A percentile compares a stretch with the other conserved stretches of the same genome.
Conservation (phyloP, 495 filamentous ascomycete species). For the Hypomontagnella monticulosa region DNA sequence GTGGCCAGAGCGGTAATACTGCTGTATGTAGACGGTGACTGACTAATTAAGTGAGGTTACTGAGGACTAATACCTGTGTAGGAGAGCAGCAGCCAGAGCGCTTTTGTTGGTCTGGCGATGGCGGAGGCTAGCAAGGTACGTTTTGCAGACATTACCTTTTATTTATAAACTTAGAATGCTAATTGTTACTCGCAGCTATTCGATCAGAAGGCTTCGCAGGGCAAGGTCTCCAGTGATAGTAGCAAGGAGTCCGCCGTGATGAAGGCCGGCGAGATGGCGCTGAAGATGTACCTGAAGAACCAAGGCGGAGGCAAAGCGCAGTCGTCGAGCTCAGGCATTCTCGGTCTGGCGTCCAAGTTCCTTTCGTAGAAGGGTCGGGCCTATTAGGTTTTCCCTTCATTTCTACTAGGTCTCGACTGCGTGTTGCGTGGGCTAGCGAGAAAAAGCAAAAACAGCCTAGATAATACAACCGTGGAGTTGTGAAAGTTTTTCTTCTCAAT, state of each 20-base stretch:
- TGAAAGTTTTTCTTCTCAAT: too few species aligned
- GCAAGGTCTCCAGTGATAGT: conserved; percentile 54
- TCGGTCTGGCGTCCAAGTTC: conserved; percentile 56
- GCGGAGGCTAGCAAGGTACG: conserved; percentile 59
- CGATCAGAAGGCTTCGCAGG: conserved; percentile 57
- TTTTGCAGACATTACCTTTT: conserved; percentile 1
- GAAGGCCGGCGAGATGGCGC: conserved; percentile 63
- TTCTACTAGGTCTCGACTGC: neutral
- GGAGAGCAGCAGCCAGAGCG: conserved; percentile 50
- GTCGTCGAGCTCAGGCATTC: conserved; percentile 43
- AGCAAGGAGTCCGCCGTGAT: conserved; percentile 63
- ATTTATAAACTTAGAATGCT: neutral
- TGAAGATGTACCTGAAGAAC: conserved; percentile 66
- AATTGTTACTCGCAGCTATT: conserved; percentile 50
- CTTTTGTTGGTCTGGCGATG: conserved; percentile 65
- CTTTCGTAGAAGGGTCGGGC: conserved; percentile 17
- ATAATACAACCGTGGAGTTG: neutral
- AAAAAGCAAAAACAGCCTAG: neutral
- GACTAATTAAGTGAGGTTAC: neutral
- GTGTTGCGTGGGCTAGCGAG: neutral
- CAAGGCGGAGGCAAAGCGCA: conserved; percentile 42
- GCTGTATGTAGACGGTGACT: conserved; percentile 26
- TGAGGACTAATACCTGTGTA: conserved; percentile 4
- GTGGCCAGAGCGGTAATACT: conserved; percentile 49
- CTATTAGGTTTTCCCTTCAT: neutral